phyloP scores from a whole-genome alignment of 208 protist species.

The Herpetomonas tarakana region DNA sequence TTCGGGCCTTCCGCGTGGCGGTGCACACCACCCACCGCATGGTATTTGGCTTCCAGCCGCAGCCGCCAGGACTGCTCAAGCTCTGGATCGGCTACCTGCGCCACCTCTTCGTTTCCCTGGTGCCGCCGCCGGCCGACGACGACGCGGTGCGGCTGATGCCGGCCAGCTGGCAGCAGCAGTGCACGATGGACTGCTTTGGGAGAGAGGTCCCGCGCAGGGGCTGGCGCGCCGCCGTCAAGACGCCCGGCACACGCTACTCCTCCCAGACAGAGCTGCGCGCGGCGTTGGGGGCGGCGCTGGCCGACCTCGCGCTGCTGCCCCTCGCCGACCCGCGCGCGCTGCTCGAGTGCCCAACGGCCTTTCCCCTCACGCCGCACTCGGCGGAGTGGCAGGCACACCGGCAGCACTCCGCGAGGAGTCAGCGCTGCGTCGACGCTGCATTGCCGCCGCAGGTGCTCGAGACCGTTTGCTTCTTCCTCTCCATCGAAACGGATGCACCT shows the following conservation, averaged over 20 bases:
- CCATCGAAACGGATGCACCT: not conserved
- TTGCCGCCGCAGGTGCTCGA: not conserved
- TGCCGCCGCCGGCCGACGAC: constrained; percentile 39
- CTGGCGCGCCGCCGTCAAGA: constrained; percentile 35
- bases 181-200: constrained; percentile 26
- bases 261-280: constrained; percentile 64
- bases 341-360: constrained; percentile 12
- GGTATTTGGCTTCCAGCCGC: constrained; percentile 52
- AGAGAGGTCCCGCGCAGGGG: constrained; percentile 28
- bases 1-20: constrained; percentile 33
- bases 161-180: constrained; percentile 32
- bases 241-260: constrained; percentile 25
- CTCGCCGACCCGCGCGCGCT: constrained; percentile 22
- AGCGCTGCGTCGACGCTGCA: not conserved
- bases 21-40: constrained; percentile 51
- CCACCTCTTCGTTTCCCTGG: constrained; percentile 60
- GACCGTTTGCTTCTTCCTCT: not conserved
- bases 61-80: constrained; percentile 50
- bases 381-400: not conserved
- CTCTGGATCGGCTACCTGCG: constrained; percentile 70
- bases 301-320: constrained; percentile 62
- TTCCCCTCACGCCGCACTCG: constrained; percentile 9
- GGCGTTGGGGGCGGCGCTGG: constrained; percentile 61
- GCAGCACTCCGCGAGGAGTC: not conserved
- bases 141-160: constrained; percentile 48